A percentile compares a stretch with the other conserved stretches of the same genome.
phyloP scores from a whole-genome alignment of 1,139 yeast species.

The Taiozyma sp. region DNA sequence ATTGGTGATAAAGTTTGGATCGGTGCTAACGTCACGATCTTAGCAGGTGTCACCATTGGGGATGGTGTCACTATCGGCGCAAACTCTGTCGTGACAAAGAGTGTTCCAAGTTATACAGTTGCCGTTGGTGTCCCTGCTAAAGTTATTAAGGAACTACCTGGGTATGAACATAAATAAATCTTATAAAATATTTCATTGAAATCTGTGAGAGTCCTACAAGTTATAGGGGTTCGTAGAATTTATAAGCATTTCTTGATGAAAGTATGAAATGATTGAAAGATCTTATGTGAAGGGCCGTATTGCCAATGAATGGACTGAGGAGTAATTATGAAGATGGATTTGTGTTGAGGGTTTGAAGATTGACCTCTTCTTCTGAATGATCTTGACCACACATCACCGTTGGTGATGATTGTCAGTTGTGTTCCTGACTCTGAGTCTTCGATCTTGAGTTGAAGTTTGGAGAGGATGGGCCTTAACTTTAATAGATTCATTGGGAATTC shows the following conservation, averaged over 20 bases:
- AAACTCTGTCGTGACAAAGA: constrained; percentile 56
- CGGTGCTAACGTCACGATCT: constrained; percentile 46
- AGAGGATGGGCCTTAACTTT: not conserved
- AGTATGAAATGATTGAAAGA: constrained; percentile 21
- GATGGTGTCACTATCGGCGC: constrained; percentile 60
- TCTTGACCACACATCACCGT: constrained; percentile 32
- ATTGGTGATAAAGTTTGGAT: constrained; percentile 68
- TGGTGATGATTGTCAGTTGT: constrained; percentile 2
- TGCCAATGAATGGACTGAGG: constrained; percentile 11
- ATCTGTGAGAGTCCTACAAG: no score
- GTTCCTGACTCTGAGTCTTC: not conserved
- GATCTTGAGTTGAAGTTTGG: no score
- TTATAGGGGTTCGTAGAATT: not conserved
- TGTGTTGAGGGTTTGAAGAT: constrained; percentile 2
- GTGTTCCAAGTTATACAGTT: constrained; percentile 47
- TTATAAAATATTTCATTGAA: not conserved
- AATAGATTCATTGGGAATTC: constrained; percentile 12
- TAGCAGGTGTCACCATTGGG: constrained; percentile 67
- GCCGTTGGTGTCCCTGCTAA: constrained; percentile 60
- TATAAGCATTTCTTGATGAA: constrained; percentile 4
- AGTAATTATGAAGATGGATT: constrained; percentile 11
- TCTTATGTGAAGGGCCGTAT: constrained; percentile 11
- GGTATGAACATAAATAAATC: constrained; percentile 4
- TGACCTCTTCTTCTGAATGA: constrained; percentile 24
- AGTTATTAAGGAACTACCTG: constrained; percentile 31